Evolutionary conservation across 306 rosid genomes (phyloP).

Genomic region (Cercis canadensis): DNA sequence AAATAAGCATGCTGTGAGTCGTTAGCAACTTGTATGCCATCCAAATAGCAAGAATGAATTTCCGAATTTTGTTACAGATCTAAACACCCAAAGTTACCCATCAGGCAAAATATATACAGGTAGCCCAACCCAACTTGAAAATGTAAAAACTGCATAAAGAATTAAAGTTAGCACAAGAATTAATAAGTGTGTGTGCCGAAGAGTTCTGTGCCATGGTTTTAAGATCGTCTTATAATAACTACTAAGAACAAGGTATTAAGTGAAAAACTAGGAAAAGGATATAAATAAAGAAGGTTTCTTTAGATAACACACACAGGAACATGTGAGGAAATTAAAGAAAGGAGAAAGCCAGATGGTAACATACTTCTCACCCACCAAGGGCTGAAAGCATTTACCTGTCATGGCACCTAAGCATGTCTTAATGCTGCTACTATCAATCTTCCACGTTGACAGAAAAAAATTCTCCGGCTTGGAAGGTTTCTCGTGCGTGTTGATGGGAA

Average conservation of each 20-base stretch:
- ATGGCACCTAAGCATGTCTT: slow-evolving; percentile 50
- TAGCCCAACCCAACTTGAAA: slow-evolving; percentile 17
- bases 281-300: neutral
- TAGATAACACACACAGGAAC: neutral
- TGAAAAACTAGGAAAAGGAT: neutral
- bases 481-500: slow-evolving; percentile 31
- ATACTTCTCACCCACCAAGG: slow-evolving; percentile 2
- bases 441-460: slow-evolving; percentile 32
- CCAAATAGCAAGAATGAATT: slow-evolving; percentile 18
- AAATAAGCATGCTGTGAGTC: no score
- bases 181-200: neutral
- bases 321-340: neutral
- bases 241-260: neutral
- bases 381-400: slow-evolving; percentile 56
- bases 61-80: slow-evolving; percentile 13
- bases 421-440: slow-evolving; percentile 41
- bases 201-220: neutral
- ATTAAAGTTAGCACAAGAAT: neutral
- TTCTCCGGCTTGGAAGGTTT: slow-evolving; percentile 39
- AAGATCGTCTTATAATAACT: neutral
- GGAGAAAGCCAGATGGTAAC: neutral
- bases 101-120: neutral
- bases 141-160: neutral
- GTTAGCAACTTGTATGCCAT: no score
- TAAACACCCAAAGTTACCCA: slow-evolving; percentile 16